Percentiles rank a stretch among this genome's conserved stretches.
phyloP scores from a whole-genome alignment of 257 asterid genomes.

The Thymus mandschuricus region DNA sequence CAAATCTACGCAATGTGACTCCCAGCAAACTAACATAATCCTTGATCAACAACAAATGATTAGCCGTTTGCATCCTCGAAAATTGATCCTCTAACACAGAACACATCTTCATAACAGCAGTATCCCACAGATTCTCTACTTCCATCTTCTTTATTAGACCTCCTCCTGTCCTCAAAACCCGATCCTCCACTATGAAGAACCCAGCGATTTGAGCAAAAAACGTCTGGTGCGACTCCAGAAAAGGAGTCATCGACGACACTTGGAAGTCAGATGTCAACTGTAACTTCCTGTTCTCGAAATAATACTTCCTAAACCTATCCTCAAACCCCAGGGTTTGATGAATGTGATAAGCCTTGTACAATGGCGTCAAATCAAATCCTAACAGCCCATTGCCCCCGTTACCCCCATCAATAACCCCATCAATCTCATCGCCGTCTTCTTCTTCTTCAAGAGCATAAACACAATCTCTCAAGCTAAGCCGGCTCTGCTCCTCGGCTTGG shows the following conservation, averaged over 20 bases:
- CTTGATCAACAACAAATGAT: constrained; percentile 91
- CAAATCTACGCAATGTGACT: constrained; percentile 84
- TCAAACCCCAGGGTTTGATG: constrained; percentile 87
- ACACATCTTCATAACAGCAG: constrained; percentile 95
- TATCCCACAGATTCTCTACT: constrained; percentile 96
- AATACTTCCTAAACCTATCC: constrained; percentile 80
- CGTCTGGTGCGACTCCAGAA: constrained; percentile 91
- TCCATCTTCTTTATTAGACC: constrained; percentile 81
- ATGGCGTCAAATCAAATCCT: constrained; percentile 88
- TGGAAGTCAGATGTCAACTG: constrained; percentile 96
- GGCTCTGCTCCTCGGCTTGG: constrained; percentile 97
- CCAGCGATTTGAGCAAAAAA: constrained; percentile 99
- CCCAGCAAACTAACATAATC: constrained; percentile 98
- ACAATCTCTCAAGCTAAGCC: constrained; percentile 82
- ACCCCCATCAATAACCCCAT: constrained; percentile 47
- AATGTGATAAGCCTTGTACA: constrained; percentile 83
- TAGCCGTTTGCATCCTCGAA: constrained; percentile 98
- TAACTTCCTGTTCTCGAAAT: constrained; percentile 91
- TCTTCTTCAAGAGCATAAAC: constrained; percentile 90
- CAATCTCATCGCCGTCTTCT: constrained; percentile 75
- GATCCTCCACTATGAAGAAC: constrained; percentile 91
- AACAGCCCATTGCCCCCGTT: constrained; percentile 51
- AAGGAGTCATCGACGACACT: constrained; percentile 97
- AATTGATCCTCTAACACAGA: constrained; percentile 97
- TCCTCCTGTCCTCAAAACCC: constrained; percentile 91